Percentiles rank a stretch among this genome's conserved stretches.
These are phyloP conservation scores for Aspergillus quadricinctus DNA, from an alignment of 2,329 filamentous ascomycete genomes.

Conservation along the genomic window DNA sequence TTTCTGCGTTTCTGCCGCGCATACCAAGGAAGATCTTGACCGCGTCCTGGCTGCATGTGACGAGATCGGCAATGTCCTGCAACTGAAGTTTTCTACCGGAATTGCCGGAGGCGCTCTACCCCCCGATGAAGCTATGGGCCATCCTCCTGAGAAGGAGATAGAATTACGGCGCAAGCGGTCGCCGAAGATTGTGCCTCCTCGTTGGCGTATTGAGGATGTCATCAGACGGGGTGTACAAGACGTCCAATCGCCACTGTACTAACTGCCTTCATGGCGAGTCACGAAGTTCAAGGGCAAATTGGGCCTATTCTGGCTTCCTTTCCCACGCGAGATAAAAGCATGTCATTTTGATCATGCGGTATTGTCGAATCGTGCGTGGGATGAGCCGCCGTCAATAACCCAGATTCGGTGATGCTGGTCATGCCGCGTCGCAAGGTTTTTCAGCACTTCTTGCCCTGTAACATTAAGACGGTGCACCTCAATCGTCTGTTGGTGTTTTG, in stretches of 20 bases:
- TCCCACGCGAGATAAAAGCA: background rate
- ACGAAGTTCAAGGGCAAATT: background rate
- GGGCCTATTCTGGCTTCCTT: background rate
- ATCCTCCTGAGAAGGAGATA: constrained; percentile 62
- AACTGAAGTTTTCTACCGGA: constrained; percentile 96
- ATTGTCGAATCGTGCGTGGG: constrained; percentile 7
- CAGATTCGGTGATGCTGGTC: constrained; percentile 33
- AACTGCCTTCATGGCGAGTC: constrained; percentile 24
- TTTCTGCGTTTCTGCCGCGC: constrained; percentile 91
- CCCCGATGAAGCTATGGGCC: constrained; percentile 64
- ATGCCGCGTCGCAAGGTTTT: constrained; percentile 23
- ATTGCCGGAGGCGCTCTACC: constrained; percentile 82
- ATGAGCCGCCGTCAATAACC: background rate
- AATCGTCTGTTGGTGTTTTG: constrained; percentile 7
- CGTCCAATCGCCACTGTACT: constrained; percentile 67
- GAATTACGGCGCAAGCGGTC: constrained; percentile 54
- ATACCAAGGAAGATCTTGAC: constrained; percentile 98
- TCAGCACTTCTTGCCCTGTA: constrained; percentile 12
- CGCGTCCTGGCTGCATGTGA: constrained; percentile 84
- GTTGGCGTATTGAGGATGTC: constrained; percentile 75
- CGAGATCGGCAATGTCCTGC: constrained; percentile 84
- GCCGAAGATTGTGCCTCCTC: constrained; percentile 59
- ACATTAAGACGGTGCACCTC: constrained; percentile 8
- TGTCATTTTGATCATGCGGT: constrained; percentile 6
- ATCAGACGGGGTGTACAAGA: constrained; percentile 70